These are phyloP conservation scores for Clathrus columnatus DNA, from an alignment of 768 basidiomycete species.

Conservation along the genomic window DNA sequence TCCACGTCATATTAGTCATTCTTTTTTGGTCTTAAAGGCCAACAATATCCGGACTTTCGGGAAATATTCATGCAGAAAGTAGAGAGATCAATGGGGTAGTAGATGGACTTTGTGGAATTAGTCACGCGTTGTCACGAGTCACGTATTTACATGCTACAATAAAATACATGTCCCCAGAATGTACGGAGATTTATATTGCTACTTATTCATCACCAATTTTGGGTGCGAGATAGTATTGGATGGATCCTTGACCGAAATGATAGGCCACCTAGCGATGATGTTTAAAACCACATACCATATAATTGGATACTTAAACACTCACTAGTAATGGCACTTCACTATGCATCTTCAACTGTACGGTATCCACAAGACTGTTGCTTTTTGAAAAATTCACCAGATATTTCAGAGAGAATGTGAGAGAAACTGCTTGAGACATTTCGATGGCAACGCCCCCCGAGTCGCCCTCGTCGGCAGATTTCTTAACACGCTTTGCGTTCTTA, in stretches of 20 bases:
- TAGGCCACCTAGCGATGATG: slow-evolving; percentile 60
- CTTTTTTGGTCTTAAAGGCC: no score
- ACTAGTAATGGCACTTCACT: slow-evolving; percentile 88
- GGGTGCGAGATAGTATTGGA: slow-evolving; percentile 93
- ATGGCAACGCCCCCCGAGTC: slow-evolving; percentile 55
- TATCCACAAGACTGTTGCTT: slow-evolving; percentile 61
- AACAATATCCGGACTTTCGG: no score
- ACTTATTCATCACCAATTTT: slow-evolving; percentile 82
- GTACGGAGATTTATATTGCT: not conserved
- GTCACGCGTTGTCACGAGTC: no score
- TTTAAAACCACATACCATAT: slow-evolving; percentile 1
- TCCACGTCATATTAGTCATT: no score
- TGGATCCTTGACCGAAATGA: slow-evolving; percentile 78
- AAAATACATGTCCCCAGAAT: not conserved
- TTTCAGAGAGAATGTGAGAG: slow-evolving; percentile 91
- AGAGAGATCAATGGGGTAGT: no score
- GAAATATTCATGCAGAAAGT: no score
- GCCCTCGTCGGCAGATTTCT: slow-evolving; percentile 43
- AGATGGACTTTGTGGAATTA: no score
- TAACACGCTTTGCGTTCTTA: slow-evolving; percentile 42
- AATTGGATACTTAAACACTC: slow-evolving; percentile 19
- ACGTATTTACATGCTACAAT: no score
- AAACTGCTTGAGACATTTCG: slow-evolving; percentile 85
- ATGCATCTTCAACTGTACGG: slow-evolving; percentile 81
- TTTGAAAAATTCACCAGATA: slow-evolving; percentile 97